phyloP scores from a whole-genome alignment of 2,329 filamentous ascomycete genomes.

The Talaromyces marneffei region DNA sequence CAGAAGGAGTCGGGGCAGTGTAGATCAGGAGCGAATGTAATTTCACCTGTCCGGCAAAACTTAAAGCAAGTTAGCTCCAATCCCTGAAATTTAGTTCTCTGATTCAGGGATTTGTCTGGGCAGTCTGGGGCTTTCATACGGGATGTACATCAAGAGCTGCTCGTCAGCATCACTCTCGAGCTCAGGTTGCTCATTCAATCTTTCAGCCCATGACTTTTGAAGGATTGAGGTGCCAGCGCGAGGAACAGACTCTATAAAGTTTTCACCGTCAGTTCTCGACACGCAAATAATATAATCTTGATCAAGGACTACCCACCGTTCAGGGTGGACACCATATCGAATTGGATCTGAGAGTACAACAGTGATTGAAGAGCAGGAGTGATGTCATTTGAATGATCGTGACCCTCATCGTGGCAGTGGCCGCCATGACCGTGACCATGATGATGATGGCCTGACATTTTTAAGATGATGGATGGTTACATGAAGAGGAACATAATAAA shows the following conservation, averaged over 20 bases:
- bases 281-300: neutral
- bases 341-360: constrained; percentile 87
- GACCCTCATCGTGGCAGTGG: constrained; percentile 52
- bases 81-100: neutral
- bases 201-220: constrained; percentile 85
- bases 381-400: constrained; percentile 89
- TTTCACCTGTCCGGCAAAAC: constrained; percentile 89
- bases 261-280: neutral
- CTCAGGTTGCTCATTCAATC: constrained; percentile 65
- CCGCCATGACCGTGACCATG: constrained; percentile 36
- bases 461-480: neutral
- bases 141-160: constrained; percentile 86
- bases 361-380: constrained; percentile 85
- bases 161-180: constrained; percentile 83
- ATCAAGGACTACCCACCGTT: constrained; percentile 52
- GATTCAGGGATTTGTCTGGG: neutral
- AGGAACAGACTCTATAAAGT: constrained; percentile 48
- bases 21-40: constrained; percentile 84
- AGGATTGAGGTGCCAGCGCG: constrained; percentile 68
- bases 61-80: constrained; percentile 32
- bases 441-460: constrained; percentile 35
- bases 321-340: constrained; percentile 74
- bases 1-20: constrained; percentile 62
- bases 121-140: constrained; percentile 53
- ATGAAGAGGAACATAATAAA: neutral